Percentiles rank a stretch among this genome's conserved stretches.
Evolutionary conservation across 345 rosid species (phyloP).

Genomic region (Syzygium grande): DNA sequence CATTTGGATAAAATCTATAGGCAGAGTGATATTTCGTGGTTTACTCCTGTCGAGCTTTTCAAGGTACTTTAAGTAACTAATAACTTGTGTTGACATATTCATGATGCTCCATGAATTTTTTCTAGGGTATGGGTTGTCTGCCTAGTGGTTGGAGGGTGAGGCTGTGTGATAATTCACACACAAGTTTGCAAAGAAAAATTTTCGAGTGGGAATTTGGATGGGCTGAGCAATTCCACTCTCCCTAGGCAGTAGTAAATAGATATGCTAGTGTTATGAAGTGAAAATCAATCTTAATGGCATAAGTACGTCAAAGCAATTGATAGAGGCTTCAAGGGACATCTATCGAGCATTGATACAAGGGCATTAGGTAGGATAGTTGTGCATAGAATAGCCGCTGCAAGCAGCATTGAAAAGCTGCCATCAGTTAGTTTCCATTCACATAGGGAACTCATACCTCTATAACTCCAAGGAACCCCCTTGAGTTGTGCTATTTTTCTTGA

Average conservation of each 20-base stretch:
- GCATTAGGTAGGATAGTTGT: not conserved
- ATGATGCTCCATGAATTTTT: not conserved
- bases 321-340: not conserved
- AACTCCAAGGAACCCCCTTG: not conserved
- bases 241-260: not conserved
- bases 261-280: not conserved
- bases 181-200: not conserved
- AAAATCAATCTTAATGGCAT: not conserved
- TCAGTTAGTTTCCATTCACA: not conserved
- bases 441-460: not conserved
- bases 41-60: conserved; percentile 97
- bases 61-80: conserved; percentile 38
- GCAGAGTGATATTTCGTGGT: conserved; percentile 92
- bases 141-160: not conserved
- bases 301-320: not conserved
- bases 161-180: not conserved
- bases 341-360: not conserved
- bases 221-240: not conserved
- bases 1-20: conserved; percentile 77
- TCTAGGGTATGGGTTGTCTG: not conserved
- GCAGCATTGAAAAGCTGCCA: not conserved
- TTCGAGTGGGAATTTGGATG: not conserved
- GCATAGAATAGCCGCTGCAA: not conserved
- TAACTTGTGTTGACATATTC: not conserved
- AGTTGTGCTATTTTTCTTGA: not conserved